Evolutionary conservation across 2,329 filamentous ascomycete species (phyloP), one percentile per base, ranked within the genome.

Genomic region (Sordariomycetes sp.): DNA sequence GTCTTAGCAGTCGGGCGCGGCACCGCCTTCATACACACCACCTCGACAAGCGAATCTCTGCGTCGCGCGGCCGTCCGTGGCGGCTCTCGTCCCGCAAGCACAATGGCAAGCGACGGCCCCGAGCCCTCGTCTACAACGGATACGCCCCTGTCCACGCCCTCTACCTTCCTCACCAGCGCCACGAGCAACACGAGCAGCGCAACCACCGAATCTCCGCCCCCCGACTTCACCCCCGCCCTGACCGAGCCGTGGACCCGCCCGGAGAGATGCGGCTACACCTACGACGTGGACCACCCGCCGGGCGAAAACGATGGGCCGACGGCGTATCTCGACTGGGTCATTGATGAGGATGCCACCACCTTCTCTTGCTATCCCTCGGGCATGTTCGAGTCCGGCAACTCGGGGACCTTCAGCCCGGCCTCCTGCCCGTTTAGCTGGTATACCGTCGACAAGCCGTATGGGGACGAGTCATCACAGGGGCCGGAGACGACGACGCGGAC

Each of bases 391-490:
- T 65, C 66, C 16, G 68, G 65, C 14, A 66, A 68, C 22, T 73
- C 70, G 3, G 72, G 72, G 24, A 67, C 73, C 5, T 74, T 72
- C 40, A 74, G 72, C 54, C 72, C 72, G 11, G 72, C 66, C 2
- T 71, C 70, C 28, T 74, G 72, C 53, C 72, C 72, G 43, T 65
- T 67, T 59, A 70, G 72, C 28, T 74, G 72, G 72, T 72, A 70
- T 7, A 74, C 72, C 3, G 72, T 66, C 1, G 65, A 69, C 25
- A 67, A 68, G 6, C 32, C 48, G 24, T 11, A 52, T 40, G 35
- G 35, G 43, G 68, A 65, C 2, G 65, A 69, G 11, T 64, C 67
- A 54, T 59, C 60, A 34, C 59, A 61, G 55, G 61, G 63, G 12
- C 63, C 67, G 52, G 67, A 67, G 32, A 73, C 69, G n/a, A 74